phyloP scores from a whole-genome alignment of 768 basidiomycete species.

The Ephemerocybe angulata region DNA sequence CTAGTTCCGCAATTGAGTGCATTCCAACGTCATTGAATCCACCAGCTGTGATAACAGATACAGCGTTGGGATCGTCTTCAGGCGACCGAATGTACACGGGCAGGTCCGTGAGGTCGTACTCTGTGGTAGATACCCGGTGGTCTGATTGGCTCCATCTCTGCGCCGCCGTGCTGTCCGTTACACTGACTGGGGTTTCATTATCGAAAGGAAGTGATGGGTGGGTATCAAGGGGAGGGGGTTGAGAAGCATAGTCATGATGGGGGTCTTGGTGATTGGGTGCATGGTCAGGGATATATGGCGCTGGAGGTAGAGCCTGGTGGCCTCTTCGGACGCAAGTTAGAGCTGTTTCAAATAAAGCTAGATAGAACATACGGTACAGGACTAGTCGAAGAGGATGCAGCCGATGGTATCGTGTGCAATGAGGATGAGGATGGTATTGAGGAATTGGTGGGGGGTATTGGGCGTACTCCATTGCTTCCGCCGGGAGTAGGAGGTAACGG shows the following conservation, averaged over 20 bases:
- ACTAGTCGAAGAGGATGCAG: background rate
- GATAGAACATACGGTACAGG: background rate
- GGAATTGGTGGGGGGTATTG: background rate
- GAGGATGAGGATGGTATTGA: background rate
- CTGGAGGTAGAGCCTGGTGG: background rate
- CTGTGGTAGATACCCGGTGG: background rate
- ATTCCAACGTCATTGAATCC: background rate
- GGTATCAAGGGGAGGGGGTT: conserved; percentile 7
- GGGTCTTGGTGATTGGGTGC: background rate
- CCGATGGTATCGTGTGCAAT: conserved; percentile 1
- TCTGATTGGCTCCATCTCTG: background rate
- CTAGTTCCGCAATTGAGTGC: background rate
- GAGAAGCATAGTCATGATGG: background rate
- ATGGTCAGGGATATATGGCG: background rate
- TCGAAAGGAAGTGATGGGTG: background rate
- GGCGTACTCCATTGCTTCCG: background rate
- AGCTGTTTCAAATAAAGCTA: background rate
- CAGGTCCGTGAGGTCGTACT: conserved; percentile 6
- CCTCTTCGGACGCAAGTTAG: background rate
- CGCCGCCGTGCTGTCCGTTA: background rate
- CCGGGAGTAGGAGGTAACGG: conserved; percentile 11
- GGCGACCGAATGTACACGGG: conserved; percentile 6
- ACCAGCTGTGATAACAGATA: background rate
- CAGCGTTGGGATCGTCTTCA: conserved; percentile 9
- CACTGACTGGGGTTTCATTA: background rate